These are phyloP conservation scores for Grigorovia transvaalensis DNA, from an alignment of 805 yeast genomes.

Conservation along the genomic window DNA sequence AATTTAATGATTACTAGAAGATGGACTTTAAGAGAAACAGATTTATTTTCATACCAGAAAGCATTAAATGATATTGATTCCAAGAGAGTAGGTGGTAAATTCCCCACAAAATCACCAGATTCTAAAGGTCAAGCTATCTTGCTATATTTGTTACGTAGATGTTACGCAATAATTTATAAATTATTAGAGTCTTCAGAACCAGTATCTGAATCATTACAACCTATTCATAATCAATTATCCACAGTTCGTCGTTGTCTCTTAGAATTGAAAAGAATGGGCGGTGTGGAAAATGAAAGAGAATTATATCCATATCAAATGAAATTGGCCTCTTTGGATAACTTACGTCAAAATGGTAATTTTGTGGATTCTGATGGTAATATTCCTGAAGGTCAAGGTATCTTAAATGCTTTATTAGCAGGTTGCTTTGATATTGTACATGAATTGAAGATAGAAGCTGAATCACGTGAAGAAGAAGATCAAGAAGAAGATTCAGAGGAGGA, in stretches of 20 bases:
- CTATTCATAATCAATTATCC: slow-evolving; percentile 83
- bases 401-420: slow-evolving; percentile 81
- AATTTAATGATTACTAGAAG: slow-evolving; percentile 82
- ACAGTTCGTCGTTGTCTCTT: slow-evolving; percentile 85
- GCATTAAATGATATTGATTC: slow-evolving; percentile 65
- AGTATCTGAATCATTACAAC: slow-evolving; percentile 85
- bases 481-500: slow-evolving; percentile 10
- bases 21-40: slow-evolving; percentile 97
- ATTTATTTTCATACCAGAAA: slow-evolving; percentile 74
- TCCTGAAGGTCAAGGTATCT: slow-evolving; percentile 98
- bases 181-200: slow-evolving; percentile 89
- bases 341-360: slow-evolving; percentile 86
- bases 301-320: slow-evolving; percentile 94
- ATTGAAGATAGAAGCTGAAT: slow-evolving; percentile 75
- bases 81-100: slow-evolving; percentile 51
- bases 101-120: slow-evolving; percentile 30
- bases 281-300: slow-evolving; percentile 77
- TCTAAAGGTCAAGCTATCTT: slow-evolving; percentile 51
- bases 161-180: slow-evolving; percentile 84
- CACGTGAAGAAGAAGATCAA: slow-evolving; percentile 33
- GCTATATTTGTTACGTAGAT: slow-evolving; percentile 74
- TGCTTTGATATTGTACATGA: slow-evolving; percentile 92
- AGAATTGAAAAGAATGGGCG: slow-evolving; percentile 89
- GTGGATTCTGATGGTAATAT: slow-evolving; percentile 68
- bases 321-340: slow-evolving; percentile 77